Conservation (phyloP, 1,284 basidiomycete species). For the Rhodotorula sp. region DNA sequence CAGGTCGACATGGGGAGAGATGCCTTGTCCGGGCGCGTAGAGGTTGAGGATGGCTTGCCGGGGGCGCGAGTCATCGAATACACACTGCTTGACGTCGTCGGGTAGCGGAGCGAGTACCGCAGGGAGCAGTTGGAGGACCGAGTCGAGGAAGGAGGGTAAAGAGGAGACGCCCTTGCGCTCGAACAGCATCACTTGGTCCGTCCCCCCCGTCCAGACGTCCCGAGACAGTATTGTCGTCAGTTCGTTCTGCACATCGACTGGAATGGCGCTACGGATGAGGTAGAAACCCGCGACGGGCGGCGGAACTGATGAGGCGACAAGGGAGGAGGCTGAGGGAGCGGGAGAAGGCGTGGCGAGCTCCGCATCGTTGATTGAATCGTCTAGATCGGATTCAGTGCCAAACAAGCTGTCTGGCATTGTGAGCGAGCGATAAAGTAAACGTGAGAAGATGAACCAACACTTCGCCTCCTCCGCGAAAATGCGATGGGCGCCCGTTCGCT, state of each 20-base stretch:
- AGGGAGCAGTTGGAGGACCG: conserved; percentile 58
- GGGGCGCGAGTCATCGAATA: conserved; percentile 54
- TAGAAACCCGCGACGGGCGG: conserved; percentile 35
- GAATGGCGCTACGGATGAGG: conserved; percentile 28
- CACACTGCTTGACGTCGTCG: conserved; percentile 49
- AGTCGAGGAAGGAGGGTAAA: conserved; percentile 58
- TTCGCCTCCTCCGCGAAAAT: not conserved
- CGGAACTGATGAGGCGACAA: not conserved
- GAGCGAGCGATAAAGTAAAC: not conserved
- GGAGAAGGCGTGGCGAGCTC: not conserved
- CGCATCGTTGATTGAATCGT: not conserved
- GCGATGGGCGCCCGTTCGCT: conserved; percentile 10
- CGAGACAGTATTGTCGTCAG: conserved; percentile 3
- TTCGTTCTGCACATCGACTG: conserved; percentile 23
- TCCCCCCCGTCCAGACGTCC: conserved; percentile 16
- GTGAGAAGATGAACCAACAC: not conserved
- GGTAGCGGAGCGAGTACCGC: conserved; percentile 55
- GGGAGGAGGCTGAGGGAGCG: not conserved
- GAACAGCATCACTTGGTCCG: conserved; percentile 65
- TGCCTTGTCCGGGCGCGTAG: conserved; percentile 74
- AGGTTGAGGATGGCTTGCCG: conserved; percentile 76
- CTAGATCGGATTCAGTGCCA: conserved; percentile 31
- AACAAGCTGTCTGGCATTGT: conserved; percentile 35
- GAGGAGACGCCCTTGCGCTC: conserved; percentile 40
- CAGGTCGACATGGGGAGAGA: conserved; percentile 72